A percentile compares a stretch with the other conserved stretches of the same genome.
Conservation (phyloP, 163 green algal species). For the Prototheca wickerhamii region DNA sequence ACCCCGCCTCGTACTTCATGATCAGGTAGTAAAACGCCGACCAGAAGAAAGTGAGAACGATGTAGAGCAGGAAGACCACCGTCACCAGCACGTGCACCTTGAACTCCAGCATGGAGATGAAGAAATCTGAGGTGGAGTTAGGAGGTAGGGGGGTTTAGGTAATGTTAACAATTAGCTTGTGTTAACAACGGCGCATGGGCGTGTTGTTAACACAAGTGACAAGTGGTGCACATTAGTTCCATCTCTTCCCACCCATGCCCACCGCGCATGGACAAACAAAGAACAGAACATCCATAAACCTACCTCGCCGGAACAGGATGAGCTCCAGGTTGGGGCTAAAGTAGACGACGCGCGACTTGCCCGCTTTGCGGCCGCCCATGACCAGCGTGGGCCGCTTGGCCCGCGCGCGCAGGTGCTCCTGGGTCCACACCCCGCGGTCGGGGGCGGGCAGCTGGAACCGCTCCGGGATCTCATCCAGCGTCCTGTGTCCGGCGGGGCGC, state of each 20-base stretch:
- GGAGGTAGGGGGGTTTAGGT: not conserved
- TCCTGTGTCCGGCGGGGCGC: not conserved
- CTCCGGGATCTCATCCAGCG: not conserved
- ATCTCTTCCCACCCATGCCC: not conserved
- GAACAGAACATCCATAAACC: not conserved
- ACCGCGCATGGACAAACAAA: not conserved
- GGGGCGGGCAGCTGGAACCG: not conserved
- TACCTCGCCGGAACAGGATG: constrained; percentile 39
- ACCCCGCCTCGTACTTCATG: constrained; percentile 45
- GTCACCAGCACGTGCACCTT: constrained; percentile 39
- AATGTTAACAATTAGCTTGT: not conserved
- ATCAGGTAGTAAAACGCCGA: constrained; percentile 55
- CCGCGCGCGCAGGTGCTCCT: constrained; percentile 10
- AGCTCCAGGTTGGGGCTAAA: constrained; percentile 27
- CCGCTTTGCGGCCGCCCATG: constrained; percentile 34
- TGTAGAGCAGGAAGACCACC: constrained; percentile 43
- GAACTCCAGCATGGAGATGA: constrained; percentile 61
- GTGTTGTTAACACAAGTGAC: not conserved
- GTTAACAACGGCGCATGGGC: not conserved
- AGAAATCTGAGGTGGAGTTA: constrained; percentile 53
- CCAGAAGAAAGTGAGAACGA: constrained; percentile 51
- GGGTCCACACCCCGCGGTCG: constrained; percentile 9
- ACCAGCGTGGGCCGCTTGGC: constrained; percentile 9
- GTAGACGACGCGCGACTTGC: constrained; percentile 44
- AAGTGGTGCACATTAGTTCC: not conserved